Evolutionary conservation across 2,329 filamentous ascomycete species (phyloP), one percentile per base, ranked within the genome.

Genomic region (Penicillium janthinellum): DNA sequence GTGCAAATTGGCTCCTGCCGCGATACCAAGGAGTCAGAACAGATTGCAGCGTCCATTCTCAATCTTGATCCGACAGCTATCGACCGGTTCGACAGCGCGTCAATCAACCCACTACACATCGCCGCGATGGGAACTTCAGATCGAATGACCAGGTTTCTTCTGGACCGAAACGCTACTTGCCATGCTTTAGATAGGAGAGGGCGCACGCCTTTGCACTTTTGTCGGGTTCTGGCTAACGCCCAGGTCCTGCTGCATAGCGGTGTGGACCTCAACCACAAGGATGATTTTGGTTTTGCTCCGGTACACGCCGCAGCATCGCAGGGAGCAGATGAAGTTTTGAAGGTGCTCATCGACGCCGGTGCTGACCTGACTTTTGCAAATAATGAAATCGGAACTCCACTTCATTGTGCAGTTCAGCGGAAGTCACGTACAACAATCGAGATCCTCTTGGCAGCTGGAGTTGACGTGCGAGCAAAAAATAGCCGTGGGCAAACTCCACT

Each of bases 101-200:
- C 31, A 22, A 25, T 37, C 17, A 56, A 54, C n/a, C 53, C 60
- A 56, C 41, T 62, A 25, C 60, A 62, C 25, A 17, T 56, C 8
- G 60, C 60, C 10, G 57, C 60, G 28, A 57, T 57, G 53, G 60
- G 60, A 28, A 25, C 57, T 12, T 62, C 60, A 1, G 12, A 34
- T 22, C 60, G 57, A 6, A 54, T 62, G 14, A 42, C 45, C 5
- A 49, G 54, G 2, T 54, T 48, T 5, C 48, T 62, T 28, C 52
- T 61, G 14, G 41, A 52, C 2, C 34, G 38, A 14, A 47, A 56
- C 17, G 39, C 45, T 14, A 52, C 55, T 12, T 52, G 39, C 12
- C 31, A 48, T 14, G 55, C 56, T 4, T 35, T 53, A 3, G 56
- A 58, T 28, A 22, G 52, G 12, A 34, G 47, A 28, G 41, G 56